Evolutionary conservation across 2,329 filamentous ascomycete genomes (phyloP), one percentile per base, ranked within the genome.

Genomic region (Onygena corvina): DNA sequence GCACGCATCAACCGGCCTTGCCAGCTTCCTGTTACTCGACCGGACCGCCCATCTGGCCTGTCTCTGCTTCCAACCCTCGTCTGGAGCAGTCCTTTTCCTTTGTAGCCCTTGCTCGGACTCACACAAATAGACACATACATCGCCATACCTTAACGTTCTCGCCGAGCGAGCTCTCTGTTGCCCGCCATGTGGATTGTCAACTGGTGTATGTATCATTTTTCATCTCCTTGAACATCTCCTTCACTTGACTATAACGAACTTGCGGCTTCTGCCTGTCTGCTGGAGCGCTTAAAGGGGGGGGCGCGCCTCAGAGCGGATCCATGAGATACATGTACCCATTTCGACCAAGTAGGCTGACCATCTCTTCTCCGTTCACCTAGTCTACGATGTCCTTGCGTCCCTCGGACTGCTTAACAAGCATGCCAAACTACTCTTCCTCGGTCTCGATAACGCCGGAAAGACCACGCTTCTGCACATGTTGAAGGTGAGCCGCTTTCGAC

Each of bases 401-500:
- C 77, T 94, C 56, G 88, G 88, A 61, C 77, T 94, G 63, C 76
- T 90, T 58, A 94, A 94, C 80, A 94, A 94, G 78, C 86, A 94
- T 69, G 88, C 87, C 63, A 94, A 94, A 79, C 79, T 94, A 52
- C 79, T 94, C 52, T 94, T 94, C 73, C 80, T 94, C 56, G 88
- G 88, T 60, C 82, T 94, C 54, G 88, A 94, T 68, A 94, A 94
- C 73, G 88, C 88, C 47, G 88, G 88, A 71, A 94, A 94, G 77
- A 94, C 88, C 48, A 94, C 88, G 38, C 75, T 94, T 60, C 74
- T 94, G 64, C 88, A 94, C 71, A 94, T 94, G 88, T 71, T 94
- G 70, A 94, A 94, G 84, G 84, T 88, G 69, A 20, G 35, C 14
- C 35, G 12, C 12, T n/a, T 18, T n/a, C 5, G 4, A 36, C 30